Base-by-base conservation (phyloP, 2,329 filamentous ascomycete species). In the Coleophoma crateriformis region DNA sequence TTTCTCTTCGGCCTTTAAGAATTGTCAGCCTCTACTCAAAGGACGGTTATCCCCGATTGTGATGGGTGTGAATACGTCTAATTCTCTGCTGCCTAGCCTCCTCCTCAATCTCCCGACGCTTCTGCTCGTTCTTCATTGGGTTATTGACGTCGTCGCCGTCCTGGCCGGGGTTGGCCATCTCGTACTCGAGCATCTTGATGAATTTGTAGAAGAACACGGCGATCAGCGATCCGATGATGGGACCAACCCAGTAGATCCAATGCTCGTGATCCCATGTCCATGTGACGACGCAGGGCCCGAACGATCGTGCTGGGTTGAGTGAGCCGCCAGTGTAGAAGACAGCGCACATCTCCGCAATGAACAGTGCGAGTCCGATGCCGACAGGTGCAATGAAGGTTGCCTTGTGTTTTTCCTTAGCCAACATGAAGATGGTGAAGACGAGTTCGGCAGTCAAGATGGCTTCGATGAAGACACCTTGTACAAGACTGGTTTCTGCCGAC, bases 181-280 rank as follows among this genome's bases (percentile, higher is more conserved):
- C 65, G 60, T 80, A 81, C 48, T 79, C 70, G 15, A 80, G 65
- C 44, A 68, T 60, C 62, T 77, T 78, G 52, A 82, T 66, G 11
- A 76, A 55, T 47, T 67, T 69, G 62, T 78, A 81, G 39, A 78
- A 71, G n/a, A 50, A 68, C 17, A 67, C 71, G 1, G 78, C 76
- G 13, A 81, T 58, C 7, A 75, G 50, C 0, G 73, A 55, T 0
- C 78, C 78, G 46, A 79, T 62, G 11, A 72, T 59, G 1, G 78
- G 78, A 0, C 77, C 78, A 6, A 81, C 55, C 72, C 67, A 71
- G 15, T 69, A 76, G 37, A 77, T 75, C 74, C 74, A 77, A 57
- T 76, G 73, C 48, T 75, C 68, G 4, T 52, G 43, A 34, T 69
- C 65, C 52, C 76, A 77, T 2, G 61, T 64, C 12, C 61, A 61